Percentiles rank a stretch among this genome's conserved stretches.
phyloP scores from a whole-genome alignment of 441 rosid genomes.

The Raphanus hybrid region DNA sequence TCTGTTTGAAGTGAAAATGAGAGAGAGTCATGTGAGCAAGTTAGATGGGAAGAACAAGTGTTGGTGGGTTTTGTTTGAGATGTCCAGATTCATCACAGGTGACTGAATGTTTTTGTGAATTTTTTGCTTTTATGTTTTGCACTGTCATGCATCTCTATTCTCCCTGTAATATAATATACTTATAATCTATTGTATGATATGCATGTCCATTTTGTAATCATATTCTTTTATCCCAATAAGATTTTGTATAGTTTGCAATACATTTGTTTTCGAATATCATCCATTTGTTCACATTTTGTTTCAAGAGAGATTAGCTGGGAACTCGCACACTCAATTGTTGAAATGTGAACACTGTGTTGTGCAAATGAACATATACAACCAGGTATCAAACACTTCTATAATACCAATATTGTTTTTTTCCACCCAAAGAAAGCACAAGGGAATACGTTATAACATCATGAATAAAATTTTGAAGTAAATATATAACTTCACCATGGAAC shows the following conservation, averaged over 20 bases:
- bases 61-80: neutral
- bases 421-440: slow-evolving; percentile 12
- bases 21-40: slow-evolving; percentile 10
- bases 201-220: slow-evolving; percentile 2
- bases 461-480: neutral
- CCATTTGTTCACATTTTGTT: neutral
- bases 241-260: slow-evolving; percentile 4
- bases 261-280: neutral
- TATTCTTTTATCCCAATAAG: slow-evolving; percentile 20
- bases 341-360: neutral
- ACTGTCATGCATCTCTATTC: slow-evolving; percentile 3
- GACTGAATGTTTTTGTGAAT: neutral
- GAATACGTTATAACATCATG: neutral
- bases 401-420: slow-evolving; percentile 21
- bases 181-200: slow-evolving; percentile 15
- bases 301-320: neutral
- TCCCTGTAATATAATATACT: neutral
- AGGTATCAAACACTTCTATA: neutral
- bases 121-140: slow-evolving; percentile 6
- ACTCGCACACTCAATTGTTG: too few relatives aligned
- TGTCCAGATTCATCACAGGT: slow-evolving; percentile 16
- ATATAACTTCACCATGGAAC: slow-evolving; percentile 12
- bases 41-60: slow-evolving; percentile 18
- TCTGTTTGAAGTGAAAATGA: slow-evolving; percentile 11
- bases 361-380: slow-evolving; percentile 5